A percentile compares a stretch with the other conserved stretches of the same genome.
phyloP scores from a whole-genome alignment of 306 rosid genomes.

The Alnus glutinosa region DNA sequence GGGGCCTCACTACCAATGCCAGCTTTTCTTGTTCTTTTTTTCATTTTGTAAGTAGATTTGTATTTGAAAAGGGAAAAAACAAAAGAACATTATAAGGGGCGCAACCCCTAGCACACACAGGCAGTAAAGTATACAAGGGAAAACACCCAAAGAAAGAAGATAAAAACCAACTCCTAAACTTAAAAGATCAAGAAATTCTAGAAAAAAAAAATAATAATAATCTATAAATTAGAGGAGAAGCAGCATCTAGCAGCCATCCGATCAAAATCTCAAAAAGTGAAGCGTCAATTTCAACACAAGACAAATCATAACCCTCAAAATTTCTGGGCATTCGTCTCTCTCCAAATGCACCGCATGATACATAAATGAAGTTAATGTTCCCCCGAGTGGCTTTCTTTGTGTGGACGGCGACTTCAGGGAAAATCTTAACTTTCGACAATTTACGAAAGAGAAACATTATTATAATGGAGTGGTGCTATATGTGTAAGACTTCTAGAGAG shows the following conservation, averaged over 20 bases:
- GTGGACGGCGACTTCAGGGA: too few relatives aligned
- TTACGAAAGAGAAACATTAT: too few relatives aligned
- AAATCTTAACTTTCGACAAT: too few relatives aligned
- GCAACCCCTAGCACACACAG: not conserved
- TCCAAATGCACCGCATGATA: not conserved
- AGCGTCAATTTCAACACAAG: not conserved
- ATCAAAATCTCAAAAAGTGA: not conserved
- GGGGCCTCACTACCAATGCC: not conserved
- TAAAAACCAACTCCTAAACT: not conserved
- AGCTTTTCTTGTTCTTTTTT: not conserved
- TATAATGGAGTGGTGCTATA: too few relatives aligned
- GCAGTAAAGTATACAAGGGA: not conserved
- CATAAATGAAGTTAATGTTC: not conserved
- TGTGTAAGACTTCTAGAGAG: too few relatives aligned
- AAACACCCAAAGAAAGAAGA: not conserved
- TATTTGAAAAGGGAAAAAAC: not conserved
- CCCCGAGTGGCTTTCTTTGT: too few relatives aligned
- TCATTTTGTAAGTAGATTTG: not conserved
- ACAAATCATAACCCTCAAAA: not conserved
- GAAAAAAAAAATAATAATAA: not conserved
- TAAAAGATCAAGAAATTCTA: not conserved
- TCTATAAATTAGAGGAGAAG: not conserved
- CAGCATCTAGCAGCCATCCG: not conserved
- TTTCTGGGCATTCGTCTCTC: not conserved
- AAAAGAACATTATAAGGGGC: not conserved